Percentiles rank a stretch among this genome's conserved stretches.
These are phyloP conservation scores for Naumovozyma baii DNA, from an alignment of 805 yeast species.

Conservation along the genomic window DNA sequence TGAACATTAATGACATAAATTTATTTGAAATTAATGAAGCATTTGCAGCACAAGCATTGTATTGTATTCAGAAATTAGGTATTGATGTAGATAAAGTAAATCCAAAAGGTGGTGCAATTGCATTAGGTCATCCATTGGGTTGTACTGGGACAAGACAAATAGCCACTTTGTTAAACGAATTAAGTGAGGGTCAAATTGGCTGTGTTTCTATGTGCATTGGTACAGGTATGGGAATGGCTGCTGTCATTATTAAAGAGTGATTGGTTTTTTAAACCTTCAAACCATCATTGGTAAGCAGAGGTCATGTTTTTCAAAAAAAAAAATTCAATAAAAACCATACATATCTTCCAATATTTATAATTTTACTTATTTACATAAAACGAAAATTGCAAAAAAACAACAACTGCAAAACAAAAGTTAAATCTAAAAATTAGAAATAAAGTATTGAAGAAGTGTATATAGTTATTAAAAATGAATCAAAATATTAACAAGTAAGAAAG, in stretches of 20 bases:
- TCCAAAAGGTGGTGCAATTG: constrained; percentile 95
- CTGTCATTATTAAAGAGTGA: constrained; percentile 71
- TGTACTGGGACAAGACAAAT: constrained; percentile 89
- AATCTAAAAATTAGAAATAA: too few species aligned
- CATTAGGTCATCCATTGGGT: constrained; percentile 90
- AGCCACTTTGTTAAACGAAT: constrained; percentile 77
- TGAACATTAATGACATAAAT: constrained; percentile 55
- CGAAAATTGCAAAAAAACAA: too few species aligned
- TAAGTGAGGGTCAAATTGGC: constrained; percentile 73
- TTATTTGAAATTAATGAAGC: constrained; percentile 92
- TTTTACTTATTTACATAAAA: too few species aligned
- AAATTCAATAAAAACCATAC: too few species aligned
- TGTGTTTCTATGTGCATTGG: constrained; percentile 96
- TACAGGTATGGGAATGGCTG: constrained; percentile 98
- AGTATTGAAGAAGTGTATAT: too few species aligned
- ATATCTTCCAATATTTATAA: too few species aligned
- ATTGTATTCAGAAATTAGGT: constrained; percentile 54
- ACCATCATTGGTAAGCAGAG: too few species aligned
- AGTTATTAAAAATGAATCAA: too few species aligned
- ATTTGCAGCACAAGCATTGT: constrained; percentile 89
- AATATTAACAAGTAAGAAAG: too few species aligned
- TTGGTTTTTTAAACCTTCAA: too few species aligned
- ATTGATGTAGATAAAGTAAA: constrained; percentile 67
- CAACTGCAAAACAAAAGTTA: too few species aligned
- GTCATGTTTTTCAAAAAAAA: too few species aligned